Conservation (phyloP, 2,329 filamentous ascomycete genomes). For the Bipolaris oryzae region DNA sequence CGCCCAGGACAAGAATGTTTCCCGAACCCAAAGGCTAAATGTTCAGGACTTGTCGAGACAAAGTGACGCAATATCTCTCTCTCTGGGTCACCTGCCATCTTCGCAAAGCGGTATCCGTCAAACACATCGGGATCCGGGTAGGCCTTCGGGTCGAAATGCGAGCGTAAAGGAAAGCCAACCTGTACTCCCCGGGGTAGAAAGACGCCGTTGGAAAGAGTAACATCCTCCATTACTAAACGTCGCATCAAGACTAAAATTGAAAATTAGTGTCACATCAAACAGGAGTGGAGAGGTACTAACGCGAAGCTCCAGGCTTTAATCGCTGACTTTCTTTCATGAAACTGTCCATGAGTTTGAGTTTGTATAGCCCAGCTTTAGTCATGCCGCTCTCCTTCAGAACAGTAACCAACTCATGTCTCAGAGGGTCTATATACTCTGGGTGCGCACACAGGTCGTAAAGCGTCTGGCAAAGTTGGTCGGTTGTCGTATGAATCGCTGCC, state of each 20-base stretch:
- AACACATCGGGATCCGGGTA: conserved; percentile 16
- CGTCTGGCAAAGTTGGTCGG: conserved; percentile 29
- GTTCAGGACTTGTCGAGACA: conserved; percentile 16
- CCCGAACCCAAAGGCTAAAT: conserved; percentile 24
- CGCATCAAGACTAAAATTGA: conserved; percentile 28
- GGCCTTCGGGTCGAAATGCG: conserved; percentile 8
- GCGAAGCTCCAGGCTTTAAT: conserved; percentile 19
- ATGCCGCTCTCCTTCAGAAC: conserved; percentile 31
- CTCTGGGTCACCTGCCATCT: conserved; percentile 12
- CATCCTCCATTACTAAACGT: conserved; percentile 26
- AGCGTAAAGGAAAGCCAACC: conserved; percentile 1
- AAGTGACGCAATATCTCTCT: conserved; percentile 12
- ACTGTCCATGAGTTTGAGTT: conserved; percentile 42
- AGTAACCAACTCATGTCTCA: conserved; percentile 32
- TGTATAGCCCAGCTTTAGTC: conserved; percentile 36
- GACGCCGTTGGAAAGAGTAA: conserved; percentile 37
- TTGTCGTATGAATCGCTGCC: conserved; percentile 29
- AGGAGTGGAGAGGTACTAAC: not conserved
- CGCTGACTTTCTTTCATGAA: conserved; percentile 44
- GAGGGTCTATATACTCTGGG: conserved; percentile 31
- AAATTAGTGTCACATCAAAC: conserved; percentile 10
- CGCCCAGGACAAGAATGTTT: not conserved
- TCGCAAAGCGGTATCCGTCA: conserved; percentile 18
- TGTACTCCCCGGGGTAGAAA: conserved; percentile 25
- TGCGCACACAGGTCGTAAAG: conserved; percentile 28